phyloP scores from a whole-genome alignment of 352 stramenopile genomes.

The Pythium vanterpoolii region DNA sequence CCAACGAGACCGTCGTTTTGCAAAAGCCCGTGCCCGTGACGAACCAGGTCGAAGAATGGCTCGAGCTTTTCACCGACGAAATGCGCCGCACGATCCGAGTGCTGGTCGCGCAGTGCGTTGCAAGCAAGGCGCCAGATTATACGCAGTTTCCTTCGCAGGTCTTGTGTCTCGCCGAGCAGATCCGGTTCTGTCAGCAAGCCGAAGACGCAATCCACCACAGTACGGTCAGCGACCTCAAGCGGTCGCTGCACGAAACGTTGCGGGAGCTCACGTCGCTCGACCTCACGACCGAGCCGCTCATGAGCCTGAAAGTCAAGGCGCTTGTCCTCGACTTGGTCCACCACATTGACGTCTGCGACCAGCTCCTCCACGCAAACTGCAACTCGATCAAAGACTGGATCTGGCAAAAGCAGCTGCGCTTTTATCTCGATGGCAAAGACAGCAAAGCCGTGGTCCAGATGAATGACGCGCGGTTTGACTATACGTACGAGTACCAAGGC shows the following conservation, averaged over 20 bases:
- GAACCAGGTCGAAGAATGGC: constrained; percentile 92
- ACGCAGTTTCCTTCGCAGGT: constrained; percentile 89
- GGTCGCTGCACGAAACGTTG: constrained; percentile 54
- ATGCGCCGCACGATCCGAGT: constrained; percentile 89
- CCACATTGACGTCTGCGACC: constrained; percentile 93
- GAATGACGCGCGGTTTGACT: constrained; percentile 65
- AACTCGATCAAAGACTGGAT: constrained; percentile 59
- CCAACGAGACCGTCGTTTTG: constrained; percentile 81
- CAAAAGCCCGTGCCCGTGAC: constrained; percentile 84
- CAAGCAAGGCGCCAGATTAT: constrained; percentile 78
- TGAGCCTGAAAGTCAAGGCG: constrained; percentile 93
- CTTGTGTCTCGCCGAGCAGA: constrained; percentile 89
- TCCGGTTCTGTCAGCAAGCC: constrained; percentile 89
- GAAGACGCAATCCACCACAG: constrained; percentile 86
- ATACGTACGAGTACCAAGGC: constrained; percentile 91
- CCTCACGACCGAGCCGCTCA: constrained; percentile 80
- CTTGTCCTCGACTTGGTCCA: constrained; percentile 96
- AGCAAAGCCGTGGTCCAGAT: constrained; percentile 36
- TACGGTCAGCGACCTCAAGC: constrained; percentile 59
- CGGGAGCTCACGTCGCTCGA: constrained; percentile 80
- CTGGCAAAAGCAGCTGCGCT: constrained; percentile 89
- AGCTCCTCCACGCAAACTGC: constrained; percentile 68
- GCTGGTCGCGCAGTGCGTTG: constrained; percentile 75
- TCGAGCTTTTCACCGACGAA: constrained; percentile 88
- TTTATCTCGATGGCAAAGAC: constrained; percentile 54